These are phyloP conservation scores for Prunus persica DNA, from an alignment of 306 rosid species.

Conservation along the genomic window Prunus_persica_NCBIv2 NC_034014.1:7449001-7449500, in stretches of 20 bases:
- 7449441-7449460: neutral
- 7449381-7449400: conserved; percentile 44
- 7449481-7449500: neutral
- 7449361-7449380: neutral
- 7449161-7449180: neutral
- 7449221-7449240: conserved; percentile 13
- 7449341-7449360: conserved; percentile 26
- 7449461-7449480: neutral
- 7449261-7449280: conserved; percentile 5
- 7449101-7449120: neutral
- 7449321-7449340: conserved; percentile 28
- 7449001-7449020: conserved; percentile 34
- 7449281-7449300: neutral
- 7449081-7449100: conserved; percentile 17
- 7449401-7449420: conserved; percentile 7
- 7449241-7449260: conserved; percentile 1
- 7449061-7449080: neutral
- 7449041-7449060: neutral
- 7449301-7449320: neutral
- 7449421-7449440: conserved; percentile 22
- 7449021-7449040: neutral
- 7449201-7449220: conserved; percentile 7
- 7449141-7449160: neutral
- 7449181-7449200: conserved; percentile 7
- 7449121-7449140: conserved; percentile 4